A percentile compares a stretch with the other conserved stretches of the same genome.
phyloP scores from a whole-genome alignment of 768 basidiomycete species.

The Daedalea quercina region DNA sequence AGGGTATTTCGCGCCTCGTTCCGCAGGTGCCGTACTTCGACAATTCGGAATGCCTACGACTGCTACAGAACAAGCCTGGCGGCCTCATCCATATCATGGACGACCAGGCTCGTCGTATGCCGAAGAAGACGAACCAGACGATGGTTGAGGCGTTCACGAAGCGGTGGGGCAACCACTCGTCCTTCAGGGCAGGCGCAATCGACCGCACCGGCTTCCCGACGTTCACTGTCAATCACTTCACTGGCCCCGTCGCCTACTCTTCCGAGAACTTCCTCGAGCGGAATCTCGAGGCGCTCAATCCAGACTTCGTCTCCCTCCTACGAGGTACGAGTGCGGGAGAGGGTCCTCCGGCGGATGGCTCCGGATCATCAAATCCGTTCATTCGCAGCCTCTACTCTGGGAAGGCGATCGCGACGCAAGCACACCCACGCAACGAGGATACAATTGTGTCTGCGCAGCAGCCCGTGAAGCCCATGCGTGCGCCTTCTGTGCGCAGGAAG shows the following conservation, averaged over 20 bases:
- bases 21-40: slow-evolving; percentile 79
- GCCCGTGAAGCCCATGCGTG: slow-evolving; percentile 88
- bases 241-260: slow-evolving; percentile 87
- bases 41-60: slow-evolving; percentile 82
- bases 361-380: slow-evolving; percentile 86
- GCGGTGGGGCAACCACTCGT: slow-evolving; percentile 89
- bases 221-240: slow-evolving; percentile 90
- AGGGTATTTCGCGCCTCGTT: slow-evolving; percentile 67
- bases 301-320: slow-evolving; percentile 88
- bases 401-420: slow-evolving; percentile 87
- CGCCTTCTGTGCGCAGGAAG: slow-evolving; percentile 84
- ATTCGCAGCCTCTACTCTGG: slow-evolving; percentile 83
- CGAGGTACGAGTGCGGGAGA: slow-evolving; percentile 43
- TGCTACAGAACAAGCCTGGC: slow-evolving; percentile 81
- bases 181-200: slow-evolving; percentile 75
- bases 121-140: slow-evolving; percentile 87
- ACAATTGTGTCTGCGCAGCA: slow-evolving; percentile 95
- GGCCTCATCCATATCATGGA: slow-evolving; percentile 97
- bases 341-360: slow-evolving; percentile 51
- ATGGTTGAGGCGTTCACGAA: slow-evolving; percentile 95
- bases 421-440: slow-evolving; percentile 88
- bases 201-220: slow-evolving; percentile 78
- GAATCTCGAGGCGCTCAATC: slow-evolving; percentile 84
- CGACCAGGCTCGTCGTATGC: slow-evolving; percentile 81
- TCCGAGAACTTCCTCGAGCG: slow-evolving; percentile 85